These are phyloP conservation scores for Calonectria naviculata DNA, from an alignment of 2,329 filamentous ascomycete species.

Conservation along the genomic window DNA sequence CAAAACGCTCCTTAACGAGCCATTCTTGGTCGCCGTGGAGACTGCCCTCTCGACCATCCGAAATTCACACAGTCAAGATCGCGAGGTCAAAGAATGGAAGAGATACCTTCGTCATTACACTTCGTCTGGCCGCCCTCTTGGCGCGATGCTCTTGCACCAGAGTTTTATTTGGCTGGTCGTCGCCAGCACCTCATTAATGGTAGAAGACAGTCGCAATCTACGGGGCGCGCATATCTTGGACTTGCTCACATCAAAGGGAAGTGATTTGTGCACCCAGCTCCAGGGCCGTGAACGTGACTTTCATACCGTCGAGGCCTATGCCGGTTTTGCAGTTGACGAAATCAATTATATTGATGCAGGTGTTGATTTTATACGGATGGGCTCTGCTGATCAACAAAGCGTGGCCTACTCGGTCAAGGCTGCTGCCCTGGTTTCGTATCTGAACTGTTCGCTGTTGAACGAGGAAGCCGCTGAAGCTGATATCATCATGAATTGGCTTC, in stretches of 20 bases:
- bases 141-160: slow-evolving; percentile 90
- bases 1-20: slow-evolving; percentile 80
- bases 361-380: slow-evolving; percentile 85
- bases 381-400: slow-evolving; percentile 86
- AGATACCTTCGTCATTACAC: slow-evolving; percentile 87
- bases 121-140: slow-evolving; percentile 80
- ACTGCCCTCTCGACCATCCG: slow-evolving; percentile 91
- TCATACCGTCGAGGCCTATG: slow-evolving; percentile 70
- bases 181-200: slow-evolving; percentile 79
- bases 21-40: slow-evolving; percentile 87
- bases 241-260: slow-evolving; percentile 72
- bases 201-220: slow-evolving; percentile 70
- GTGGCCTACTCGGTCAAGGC: slow-evolving; percentile 89
- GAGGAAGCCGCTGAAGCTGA: slow-evolving; percentile 85
- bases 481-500: slow-evolving; percentile 84
- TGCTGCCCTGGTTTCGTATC: slow-evolving; percentile 81
- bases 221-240: slow-evolving; percentile 77
- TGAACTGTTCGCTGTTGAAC: slow-evolving; percentile 87
- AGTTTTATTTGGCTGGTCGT: slow-evolving; percentile 89
- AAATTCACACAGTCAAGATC: slow-evolving; percentile 76
- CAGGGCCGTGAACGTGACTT: slow-evolving; percentile 62
- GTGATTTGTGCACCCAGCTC: slow-evolving; percentile 51
- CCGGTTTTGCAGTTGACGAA: slow-evolving; percentile 81
- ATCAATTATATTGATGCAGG: slow-evolving; percentile 89
- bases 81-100: slow-evolving; percentile 85